These are phyloP conservation scores for Botrytis paeoniae DNA, from an alignment of 2,329 filamentous ascomycete genomes.

Conservation along the genomic window DNA sequence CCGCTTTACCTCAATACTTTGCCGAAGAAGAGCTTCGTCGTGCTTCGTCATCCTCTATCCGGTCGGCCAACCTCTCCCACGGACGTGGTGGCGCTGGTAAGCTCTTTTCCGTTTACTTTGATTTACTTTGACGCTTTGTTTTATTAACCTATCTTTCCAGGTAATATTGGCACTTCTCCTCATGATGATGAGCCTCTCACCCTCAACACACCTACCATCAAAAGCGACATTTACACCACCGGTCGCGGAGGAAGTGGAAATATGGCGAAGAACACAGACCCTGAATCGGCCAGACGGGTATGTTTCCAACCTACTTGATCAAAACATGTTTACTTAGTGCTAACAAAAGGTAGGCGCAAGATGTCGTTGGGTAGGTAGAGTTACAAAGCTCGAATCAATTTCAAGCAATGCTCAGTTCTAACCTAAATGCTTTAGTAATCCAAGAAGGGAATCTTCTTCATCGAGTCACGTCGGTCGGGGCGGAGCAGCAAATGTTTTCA, in stretches of 20 bases:
- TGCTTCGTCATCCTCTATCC: constrained; percentile 27
- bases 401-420: background rate
- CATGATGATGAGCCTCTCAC: constrained; percentile 55
- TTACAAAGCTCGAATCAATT: background rate
- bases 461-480: constrained; percentile 69
- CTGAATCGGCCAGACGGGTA: constrained; percentile 63
- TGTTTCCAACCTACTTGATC: background rate
- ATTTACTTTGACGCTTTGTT: constrained; percentile 2
- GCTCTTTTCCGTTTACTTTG: constrained; percentile 21
- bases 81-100: constrained; percentile 73
- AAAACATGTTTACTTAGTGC: background rate
- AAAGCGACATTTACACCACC: constrained; percentile 80
- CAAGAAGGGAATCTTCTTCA: constrained; percentile 54
- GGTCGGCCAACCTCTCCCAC: constrained; percentile 48
- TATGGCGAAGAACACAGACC: constrained; percentile 74
- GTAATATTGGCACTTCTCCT: constrained; percentile 62
- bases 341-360: constrained; percentile 55
- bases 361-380: constrained; percentile 65
- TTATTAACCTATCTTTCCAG: constrained; percentile 31
- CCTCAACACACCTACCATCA: constrained; percentile 79
- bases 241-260: constrained; percentile 82
- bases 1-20: constrained; percentile 28
- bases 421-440: constrained; percentile 20
- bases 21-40: constrained; percentile 24
- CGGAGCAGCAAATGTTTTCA: constrained; percentile 69